Percentiles rank a stretch among this genome's conserved stretches.
Conservation (phyloP, 2,329 filamentous ascomycete genomes). For the Fusarium sp. region DNA sequence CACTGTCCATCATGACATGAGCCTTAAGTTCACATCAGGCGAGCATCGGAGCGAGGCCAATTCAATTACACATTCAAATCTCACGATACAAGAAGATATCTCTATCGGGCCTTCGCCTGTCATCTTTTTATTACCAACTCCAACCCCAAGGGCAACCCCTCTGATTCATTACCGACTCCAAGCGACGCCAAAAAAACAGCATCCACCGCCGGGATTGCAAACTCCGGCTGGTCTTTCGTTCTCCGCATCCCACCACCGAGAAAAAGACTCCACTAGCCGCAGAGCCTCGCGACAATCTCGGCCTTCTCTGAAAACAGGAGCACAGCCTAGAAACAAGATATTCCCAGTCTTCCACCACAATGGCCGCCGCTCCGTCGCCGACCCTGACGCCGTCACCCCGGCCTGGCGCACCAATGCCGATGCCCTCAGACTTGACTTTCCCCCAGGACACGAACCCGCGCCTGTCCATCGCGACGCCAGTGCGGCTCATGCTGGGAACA, state of each 20-base stretch:
- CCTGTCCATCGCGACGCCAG: slow-evolving; percentile 69
- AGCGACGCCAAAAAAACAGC: slow-evolving; percentile 4
- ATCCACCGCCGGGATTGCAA: slow-evolving; percentile 26
- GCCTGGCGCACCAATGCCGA: slow-evolving; percentile 23
- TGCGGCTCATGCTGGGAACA: slow-evolving; percentile 73
- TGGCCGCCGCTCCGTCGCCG: slow-evolving; percentile 16
- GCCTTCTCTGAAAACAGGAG: slow-evolving; percentile 1
- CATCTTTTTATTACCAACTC: slow-evolving; percentile 30
- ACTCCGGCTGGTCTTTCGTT: slow-evolving; percentile 19
- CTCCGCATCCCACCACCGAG: slow-evolving; percentile 32
- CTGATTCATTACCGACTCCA: slow-evolving; percentile 21
- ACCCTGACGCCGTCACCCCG: slow-evolving; percentile 15
- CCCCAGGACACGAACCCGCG: slow-evolving; percentile 52
- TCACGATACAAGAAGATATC: slow-evolving; percentile 7
- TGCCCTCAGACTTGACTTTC: slow-evolving; percentile 34
- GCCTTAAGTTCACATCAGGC: slow-evolving; percentile 1
- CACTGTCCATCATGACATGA: slow-evolving; percentile 31
- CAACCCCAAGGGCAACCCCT: slow-evolving; percentile 19
- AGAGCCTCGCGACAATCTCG: slow-evolving; percentile 35
- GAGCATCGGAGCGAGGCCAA: slow-evolving; percentile 3
- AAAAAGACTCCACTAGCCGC: slow-evolving; percentile 18
- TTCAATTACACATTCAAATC: slow-evolving; percentile 13
- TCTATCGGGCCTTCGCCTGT: slow-evolving; percentile 18
- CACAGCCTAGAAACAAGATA: background rate
- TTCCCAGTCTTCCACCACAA: background rate